Conservation (phyloP, 345 rosid species). For the Eucalyptus marginata region DNA sequence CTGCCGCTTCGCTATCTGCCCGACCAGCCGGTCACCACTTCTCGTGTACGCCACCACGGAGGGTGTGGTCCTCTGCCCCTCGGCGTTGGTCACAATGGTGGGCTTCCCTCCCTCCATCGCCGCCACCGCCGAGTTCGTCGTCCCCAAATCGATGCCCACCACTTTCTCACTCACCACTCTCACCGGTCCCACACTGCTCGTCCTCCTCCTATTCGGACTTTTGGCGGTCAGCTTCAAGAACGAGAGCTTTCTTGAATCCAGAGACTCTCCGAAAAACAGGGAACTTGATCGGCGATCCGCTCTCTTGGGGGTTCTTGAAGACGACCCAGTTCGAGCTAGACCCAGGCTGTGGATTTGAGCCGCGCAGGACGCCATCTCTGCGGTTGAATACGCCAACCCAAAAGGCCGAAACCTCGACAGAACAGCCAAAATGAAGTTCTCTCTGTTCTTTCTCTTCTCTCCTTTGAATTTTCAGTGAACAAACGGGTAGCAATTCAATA, state of each 20-base stretch:
- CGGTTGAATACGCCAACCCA: background rate
- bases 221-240: slow-evolving; percentile 55
- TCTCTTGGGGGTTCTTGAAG: background rate
- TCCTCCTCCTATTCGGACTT: background rate
- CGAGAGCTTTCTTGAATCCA: slow-evolving; percentile 3
- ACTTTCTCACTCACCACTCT: slow-evolving; percentile 79
- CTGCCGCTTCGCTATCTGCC: slow-evolving; percentile 97
- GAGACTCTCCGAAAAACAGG: background rate
- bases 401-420: background rate
- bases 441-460: background rate
- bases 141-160: slow-evolving; percentile 94
- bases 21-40: slow-evolving; percentile 80
- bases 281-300: background rate
- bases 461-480: background rate
- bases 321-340: background rate
- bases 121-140: slow-evolving; percentile 96
- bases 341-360: slow-evolving; percentile 1
- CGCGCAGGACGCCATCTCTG: background rate
- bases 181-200: slow-evolving; percentile 38
- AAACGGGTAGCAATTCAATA: accelerated
- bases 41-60: slow-evolving; percentile 92
- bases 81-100: slow-evolving; percentile 89
- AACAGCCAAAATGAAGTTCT: accelerated
- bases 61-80: slow-evolving; percentile 98
- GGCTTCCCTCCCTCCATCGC: slow-evolving; percentile 99